Evolutionary conservation across 2,329 filamentous ascomycete species (phyloP).

Genomic region (Alternaria alternata): DNA sequence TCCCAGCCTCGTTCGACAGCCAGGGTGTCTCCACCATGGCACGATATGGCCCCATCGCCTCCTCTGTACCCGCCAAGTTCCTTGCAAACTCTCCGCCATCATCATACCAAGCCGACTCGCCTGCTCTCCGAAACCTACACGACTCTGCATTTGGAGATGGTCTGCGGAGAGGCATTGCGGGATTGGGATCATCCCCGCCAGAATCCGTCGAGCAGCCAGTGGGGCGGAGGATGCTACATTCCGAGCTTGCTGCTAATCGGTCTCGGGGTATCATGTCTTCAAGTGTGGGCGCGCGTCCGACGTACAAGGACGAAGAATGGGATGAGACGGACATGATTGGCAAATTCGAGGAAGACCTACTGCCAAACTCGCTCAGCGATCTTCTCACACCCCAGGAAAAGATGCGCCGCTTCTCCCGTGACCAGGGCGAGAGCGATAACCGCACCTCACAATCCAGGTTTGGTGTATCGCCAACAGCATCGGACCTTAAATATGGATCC

Average conservation of each 20-base stretch:
- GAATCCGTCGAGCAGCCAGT: constrained; percentile 71
- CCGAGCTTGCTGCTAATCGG: constrained; percentile 65
- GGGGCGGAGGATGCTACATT: constrained; percentile 67
- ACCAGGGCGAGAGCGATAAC: constrained; percentile 60
- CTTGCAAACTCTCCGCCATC: constrained; percentile 85
- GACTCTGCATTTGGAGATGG: constrained; percentile 75
- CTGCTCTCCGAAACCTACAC: constrained; percentile 66
- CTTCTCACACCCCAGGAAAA: constrained; percentile 69
- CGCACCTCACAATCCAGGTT: constrained; percentile 59
- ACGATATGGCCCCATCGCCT: constrained; percentile 86
- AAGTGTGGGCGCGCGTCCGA: constrained; percentile 61
- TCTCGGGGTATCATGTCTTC: constrained; percentile 67
- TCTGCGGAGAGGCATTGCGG: constrained; percentile 59
- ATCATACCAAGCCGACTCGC: constrained; percentile 66
- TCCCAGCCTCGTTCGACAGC: constrained; percentile 95
- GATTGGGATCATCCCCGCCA: constrained; percentile 63
- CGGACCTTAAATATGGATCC: constrained; percentile 58
- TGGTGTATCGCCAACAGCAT: constrained; percentile 56
- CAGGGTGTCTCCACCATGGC: constrained; percentile 94
- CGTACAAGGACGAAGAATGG: constrained; percentile 63
- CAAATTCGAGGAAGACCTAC: constrained; percentile 86
- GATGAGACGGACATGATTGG: constrained; percentile 62
- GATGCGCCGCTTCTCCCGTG: constrained; percentile 66
- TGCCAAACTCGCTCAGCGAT: constrained; percentile 74
- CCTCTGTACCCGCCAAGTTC: constrained; percentile 91